Evolutionary conservation across 2,329 filamentous ascomycete genomes (phyloP).

Genomic region (Pseudogymnoascus sp.): DNA sequence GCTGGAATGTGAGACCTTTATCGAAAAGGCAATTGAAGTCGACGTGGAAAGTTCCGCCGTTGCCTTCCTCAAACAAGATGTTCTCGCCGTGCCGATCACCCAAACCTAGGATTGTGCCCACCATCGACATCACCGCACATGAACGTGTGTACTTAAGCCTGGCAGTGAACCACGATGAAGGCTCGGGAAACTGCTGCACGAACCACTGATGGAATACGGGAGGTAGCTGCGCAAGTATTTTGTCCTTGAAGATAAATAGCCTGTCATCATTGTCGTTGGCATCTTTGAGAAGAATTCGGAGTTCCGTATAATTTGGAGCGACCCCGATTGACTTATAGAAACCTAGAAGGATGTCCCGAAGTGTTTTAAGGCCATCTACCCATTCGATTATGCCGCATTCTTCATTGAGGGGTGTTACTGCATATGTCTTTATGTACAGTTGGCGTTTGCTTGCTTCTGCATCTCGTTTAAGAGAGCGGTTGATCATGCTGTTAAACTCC

Average conservation of each 20-base stretch:
- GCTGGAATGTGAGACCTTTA: slow-evolving; percentile 90
- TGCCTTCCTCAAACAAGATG: slow-evolving; percentile 86
- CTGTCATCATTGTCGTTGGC: slow-evolving; percentile 50
- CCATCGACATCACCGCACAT: slow-evolving; percentile 98
- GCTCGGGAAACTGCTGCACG: slow-evolving; percentile 86
- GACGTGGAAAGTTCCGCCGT: slow-evolving; percentile 90
- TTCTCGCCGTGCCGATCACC: slow-evolving; percentile 97
- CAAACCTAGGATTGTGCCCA: slow-evolving; percentile 85
- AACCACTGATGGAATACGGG: slow-evolving; percentile 91
- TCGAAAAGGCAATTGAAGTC: slow-evolving; percentile 99
- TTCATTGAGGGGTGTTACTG: slow-evolving; percentile 92
- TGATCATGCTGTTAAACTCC: slow-evolving; percentile 99
- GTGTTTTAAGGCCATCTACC: slow-evolving; percentile 91
- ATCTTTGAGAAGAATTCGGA: slow-evolving; percentile 56
- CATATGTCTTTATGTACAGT: slow-evolving; percentile 93
- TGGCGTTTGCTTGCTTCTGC: slow-evolving; percentile 83
- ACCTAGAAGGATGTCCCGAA: slow-evolving; percentile 79
- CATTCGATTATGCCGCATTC: slow-evolving; percentile 98
- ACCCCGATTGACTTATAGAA: slow-evolving; percentile 71
- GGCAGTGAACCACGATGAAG: slow-evolving; percentile 83
- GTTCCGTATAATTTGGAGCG: slow-evolving; percentile 56
- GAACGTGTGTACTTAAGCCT: slow-evolving; percentile 85
- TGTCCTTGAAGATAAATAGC: slow-evolving; percentile 60
- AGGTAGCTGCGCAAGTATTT: slow-evolving; percentile 58
- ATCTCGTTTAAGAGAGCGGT: slow-evolving; percentile 83